Base-by-base conservation (phyloP, 2,329 filamentous ascomycete genomes). In the Fusarium concolor region DNA sequence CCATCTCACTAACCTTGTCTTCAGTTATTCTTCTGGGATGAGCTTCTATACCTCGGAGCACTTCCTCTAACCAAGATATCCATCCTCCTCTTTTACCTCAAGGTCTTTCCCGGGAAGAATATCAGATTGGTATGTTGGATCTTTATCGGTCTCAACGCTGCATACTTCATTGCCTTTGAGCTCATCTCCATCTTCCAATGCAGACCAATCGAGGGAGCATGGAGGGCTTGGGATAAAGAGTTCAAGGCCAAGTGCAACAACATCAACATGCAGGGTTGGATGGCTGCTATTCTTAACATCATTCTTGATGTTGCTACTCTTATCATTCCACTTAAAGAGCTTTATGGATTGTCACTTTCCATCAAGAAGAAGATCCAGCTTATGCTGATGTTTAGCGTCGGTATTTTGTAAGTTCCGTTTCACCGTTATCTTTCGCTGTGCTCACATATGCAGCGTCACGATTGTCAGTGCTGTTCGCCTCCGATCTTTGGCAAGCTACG, bases 271-370 rank as follows among this genome's bases (percentile, higher is more conserved):
- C 76, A 85, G 15, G 80, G 76, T 3, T 87, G 83, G 82, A 77
- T 81, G 31, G 81, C 83, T 10, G 85, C 84, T 0, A 78, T 72
- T n/a, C 77, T 84, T 33, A 83, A 82, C 53, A 86, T 87, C 39
- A 67, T 75, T 1, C 73, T 84, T 15, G 85, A 87, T 62, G 3
- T 85, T 7, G 80, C 28, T 1, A 65, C 53, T 0, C 49, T 62
- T 20, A 10, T 53, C 4, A 38, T 65, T 2, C 62, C 62, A 11
- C n/a, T 65, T 0, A 18, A 35, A 10, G 62, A 64, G 6, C 60
- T 65, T 6, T 65, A 52, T 5, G 43, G 33, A 1, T 18, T 65
- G 2, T 64, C 59, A 1, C 18, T 65, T 7, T 65, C 62, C 3
- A 22, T 12, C 0, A 64, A 45, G 38, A 65, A 65, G 46, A 65